Base-by-base conservation (phyloP, 2,329 filamentous ascomycete species). In the Knufia fluminis region DNA sequence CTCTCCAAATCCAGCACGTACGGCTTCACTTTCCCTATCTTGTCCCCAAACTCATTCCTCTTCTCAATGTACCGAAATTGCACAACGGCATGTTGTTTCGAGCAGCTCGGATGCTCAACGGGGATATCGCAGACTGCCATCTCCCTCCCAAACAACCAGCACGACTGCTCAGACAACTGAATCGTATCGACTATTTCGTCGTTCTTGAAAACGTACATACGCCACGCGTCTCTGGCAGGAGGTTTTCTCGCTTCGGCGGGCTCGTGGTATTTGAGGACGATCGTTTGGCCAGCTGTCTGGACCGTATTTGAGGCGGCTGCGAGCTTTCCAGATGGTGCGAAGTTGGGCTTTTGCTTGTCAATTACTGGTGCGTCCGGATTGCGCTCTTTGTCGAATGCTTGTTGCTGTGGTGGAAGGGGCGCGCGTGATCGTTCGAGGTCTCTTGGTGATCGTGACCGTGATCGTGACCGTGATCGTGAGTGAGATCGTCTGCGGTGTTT, bases 1-100 rank as follows among this genome's bases (percentile, higher is more conserved):
- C 88, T 95, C 60, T 96, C 90, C 43, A 98, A 70, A 67, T 98
- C 92, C 56, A 98, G 87, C 7, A 97, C 66, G 68, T 97, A 98
- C 1, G 90, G 90, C 69, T 80, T 84, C 40, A 90, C 85, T 54
- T 74, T 83, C 19, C 86, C 87, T 51, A 83, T 75, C 62, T 82
- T 85, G 63, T 96, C 90, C 19, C 89, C 90, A 63, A 79, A 94
- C 67, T 96, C 88, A 59, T 94, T 88, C 54, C 79, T 79, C 67
- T 84, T 89, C 61, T 88, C 85, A 17, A 85, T 79, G 62, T 88
- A 83, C 32, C 92, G 81, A 62, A 98, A 98, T 64, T 98, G 92
- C 38, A 98, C 78, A 7, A 90, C 92, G 1, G 91, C 91, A 66
- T 98, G 92, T 68, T 98, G 92, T 67, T 94, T 94, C 65, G 88